These are phyloP conservation scores for Allium cepa DNA, from an alignment of 106 monocot species.

Conservation along the genomic window DNA sequence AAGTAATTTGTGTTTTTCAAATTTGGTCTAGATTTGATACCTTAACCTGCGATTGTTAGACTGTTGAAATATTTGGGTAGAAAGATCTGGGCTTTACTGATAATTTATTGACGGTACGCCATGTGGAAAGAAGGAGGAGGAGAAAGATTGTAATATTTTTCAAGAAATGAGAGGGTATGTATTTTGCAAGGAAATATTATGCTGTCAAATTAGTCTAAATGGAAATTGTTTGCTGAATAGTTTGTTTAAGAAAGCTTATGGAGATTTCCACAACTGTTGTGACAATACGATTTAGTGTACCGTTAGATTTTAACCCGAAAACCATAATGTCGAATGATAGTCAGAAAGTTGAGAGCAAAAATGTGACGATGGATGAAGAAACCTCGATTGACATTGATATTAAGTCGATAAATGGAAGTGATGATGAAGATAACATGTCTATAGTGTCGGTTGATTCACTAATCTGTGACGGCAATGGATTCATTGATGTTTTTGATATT, in stretches of 20 bases:
- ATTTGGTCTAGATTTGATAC: not conserved
- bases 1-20: not conserved
- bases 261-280: slow-evolving; percentile 28
- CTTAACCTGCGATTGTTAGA: not conserved
- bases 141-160: slow-evolving; percentile 1
- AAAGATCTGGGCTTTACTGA: not conserved
- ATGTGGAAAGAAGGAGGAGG: slow-evolving; percentile 20
- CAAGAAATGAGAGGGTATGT: slow-evolving; percentile 14
- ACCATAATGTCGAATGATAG: slow-evolving; percentile 21
- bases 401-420: slow-evolving; percentile 14
- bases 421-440: slow-evolving; percentile 24
- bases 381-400: slow-evolving; percentile 13
- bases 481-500: slow-evolving; percentile 16
- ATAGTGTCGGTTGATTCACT: slow-evolving; percentile 15
- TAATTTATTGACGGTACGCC: not conserved
- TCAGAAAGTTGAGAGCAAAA: not conserved
- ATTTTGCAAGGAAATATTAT: not conserved
- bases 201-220: not conserved
- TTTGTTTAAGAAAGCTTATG: slow-evolving; percentile 21
- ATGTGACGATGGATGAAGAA: slow-evolving; percentile 11
- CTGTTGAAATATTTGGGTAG: too few species aligned
- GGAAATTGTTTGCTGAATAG: not conserved
- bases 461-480: slow-evolving; percentile 16
- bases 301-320: slow-evolving; percentile 18
- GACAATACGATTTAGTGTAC: slow-evolving; percentile 26